Conservation (phyloP, 768 basidiomycete species). For the Pleurotus tuoliensis region DNA sequence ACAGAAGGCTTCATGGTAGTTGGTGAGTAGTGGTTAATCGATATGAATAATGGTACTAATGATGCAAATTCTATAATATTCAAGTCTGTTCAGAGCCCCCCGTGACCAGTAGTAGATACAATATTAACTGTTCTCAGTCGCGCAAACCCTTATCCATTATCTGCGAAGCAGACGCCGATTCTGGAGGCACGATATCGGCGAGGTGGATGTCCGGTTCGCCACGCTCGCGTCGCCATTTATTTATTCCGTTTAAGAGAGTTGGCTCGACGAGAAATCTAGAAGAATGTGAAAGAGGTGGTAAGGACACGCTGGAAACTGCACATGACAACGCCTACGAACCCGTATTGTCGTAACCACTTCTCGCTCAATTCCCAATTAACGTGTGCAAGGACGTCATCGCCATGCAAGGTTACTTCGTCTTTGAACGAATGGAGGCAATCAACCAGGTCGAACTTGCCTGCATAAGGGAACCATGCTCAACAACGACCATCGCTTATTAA, state of each 20-base stretch:
- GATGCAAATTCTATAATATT: no score
- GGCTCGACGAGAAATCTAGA: slow-evolving; percentile 76
- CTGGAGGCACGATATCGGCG: slow-evolving; percentile 43
- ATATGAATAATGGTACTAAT: no score
- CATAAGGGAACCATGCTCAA: background rate
- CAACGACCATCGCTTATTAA: no score
- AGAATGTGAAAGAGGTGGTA: background rate
- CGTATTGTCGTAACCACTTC: slow-evolving; percentile 77
- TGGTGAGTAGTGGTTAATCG: background rate
- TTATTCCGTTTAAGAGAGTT: slow-evolving; percentile 63
- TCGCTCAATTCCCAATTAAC: slow-evolving; percentile 88
- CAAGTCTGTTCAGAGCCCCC: no score
- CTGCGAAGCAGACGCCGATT: slow-evolving; percentile 22
- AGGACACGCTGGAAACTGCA: no score
- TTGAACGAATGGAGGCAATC: slow-evolving; percentile 78
- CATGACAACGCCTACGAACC: slow-evolving; percentile 40
- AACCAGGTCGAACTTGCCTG: slow-evolving; percentile 75
- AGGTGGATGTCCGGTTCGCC: slow-evolving; percentile 71
- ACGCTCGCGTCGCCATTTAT: slow-evolving; percentile 85
- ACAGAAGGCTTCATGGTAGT: slow-evolving; percentile 87
- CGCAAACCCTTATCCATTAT: background rate
- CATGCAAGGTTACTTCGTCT: slow-evolving; percentile 69
- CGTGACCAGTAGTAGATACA: background rate
- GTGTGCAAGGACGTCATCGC: slow-evolving; percentile 89
- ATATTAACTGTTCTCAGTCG: background rate